phyloP scores from a whole-genome alignment of 2,329 filamentous ascomycete species.

The Gnomoniopsis sp. region DNA sequence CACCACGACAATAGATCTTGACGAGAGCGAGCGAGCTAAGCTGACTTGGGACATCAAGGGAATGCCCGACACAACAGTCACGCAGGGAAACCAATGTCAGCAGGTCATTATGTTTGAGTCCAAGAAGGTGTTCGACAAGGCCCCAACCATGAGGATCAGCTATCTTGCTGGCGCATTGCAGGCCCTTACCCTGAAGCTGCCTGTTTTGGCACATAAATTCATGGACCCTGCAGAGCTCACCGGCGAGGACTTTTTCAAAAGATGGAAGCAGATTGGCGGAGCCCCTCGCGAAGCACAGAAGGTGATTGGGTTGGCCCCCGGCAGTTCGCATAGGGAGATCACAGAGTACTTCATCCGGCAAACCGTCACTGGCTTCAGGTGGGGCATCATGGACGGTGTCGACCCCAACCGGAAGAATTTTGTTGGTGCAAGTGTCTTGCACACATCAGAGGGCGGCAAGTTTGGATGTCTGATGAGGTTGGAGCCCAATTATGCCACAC shows the following conservation, averaged over 20 bases:
- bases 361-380: constrained; percentile 80
- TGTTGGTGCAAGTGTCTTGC: constrained; percentile 84
- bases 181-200: constrained; percentile 85
- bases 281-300: constrained; percentile 81
- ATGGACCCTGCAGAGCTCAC: constrained; percentile 88
- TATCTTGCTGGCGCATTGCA: constrained; percentile 93
- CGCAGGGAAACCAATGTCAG: constrained; percentile 73
- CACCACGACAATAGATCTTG: constrained; percentile 88
- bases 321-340: constrained; percentile 59
- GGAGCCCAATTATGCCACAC: constrained; percentile 89
- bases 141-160: constrained; percentile 88
- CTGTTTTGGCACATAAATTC: constrained; percentile 87
- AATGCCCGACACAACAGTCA: constrained; percentile 78
- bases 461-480: constrained; percentile 89
- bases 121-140: constrained; percentile 73
- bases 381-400: constrained; percentile 80
- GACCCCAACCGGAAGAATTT: constrained; percentile 93
- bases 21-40: constrained; percentile 59
- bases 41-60: constrained; percentile 85
- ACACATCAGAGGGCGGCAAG: constrained; percentile 80
- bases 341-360: constrained; percentile 67
- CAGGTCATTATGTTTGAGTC: constrained; percentile 95
- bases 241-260: constrained; percentile 95
- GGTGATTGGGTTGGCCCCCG: constrained; percentile 68
- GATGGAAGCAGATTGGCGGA: constrained; percentile 97